Percentiles rank a stretch among this genome's conserved stretches.
These are phyloP conservation scores for Diphasiastrum complanatum DNA, from an alignment of 83 land plant genomes.

Conservation along the genomic window DNA sequence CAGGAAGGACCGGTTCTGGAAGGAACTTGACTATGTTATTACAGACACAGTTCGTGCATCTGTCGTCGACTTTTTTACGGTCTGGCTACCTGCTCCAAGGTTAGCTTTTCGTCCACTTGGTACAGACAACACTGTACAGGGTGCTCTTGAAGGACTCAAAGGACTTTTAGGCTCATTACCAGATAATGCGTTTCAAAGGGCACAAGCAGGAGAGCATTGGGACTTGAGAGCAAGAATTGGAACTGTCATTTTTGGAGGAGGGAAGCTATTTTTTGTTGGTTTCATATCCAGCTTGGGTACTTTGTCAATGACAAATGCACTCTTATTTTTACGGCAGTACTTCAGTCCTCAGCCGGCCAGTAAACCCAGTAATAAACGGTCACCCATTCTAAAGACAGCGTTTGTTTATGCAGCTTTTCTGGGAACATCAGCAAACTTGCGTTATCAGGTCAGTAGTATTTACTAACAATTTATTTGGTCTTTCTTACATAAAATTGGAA, in stretches of 20 bases:
- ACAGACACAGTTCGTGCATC: conserved; percentile 72
- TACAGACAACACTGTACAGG: conserved; percentile 28
- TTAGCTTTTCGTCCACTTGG: conserved; percentile 61
- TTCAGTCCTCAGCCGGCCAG: conserved; percentile 30
- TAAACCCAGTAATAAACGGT: conserved; percentile 34
- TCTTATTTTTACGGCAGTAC: conserved; percentile 36
- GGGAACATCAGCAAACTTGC: conserved; percentile 76
- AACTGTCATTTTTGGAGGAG: conserved; percentile 71
- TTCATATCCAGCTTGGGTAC: conserved; percentile 81
- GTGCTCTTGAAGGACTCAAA: conserved; percentile 43
- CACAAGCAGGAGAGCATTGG: conserved; percentile 56
- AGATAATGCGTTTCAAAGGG: conserved; percentile 92
- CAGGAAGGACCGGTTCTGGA: conserved; percentile 72
- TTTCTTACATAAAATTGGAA: background rate
- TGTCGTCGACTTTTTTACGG: conserved; percentile 90
- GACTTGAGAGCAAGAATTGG: conserved; percentile 57
- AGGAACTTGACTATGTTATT: conserved; percentile 83
- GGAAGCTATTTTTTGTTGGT: conserved; percentile 79
- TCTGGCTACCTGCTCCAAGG: conserved; percentile 98
- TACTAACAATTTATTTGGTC: background rate
- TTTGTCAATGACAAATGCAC: conserved; percentile 57
- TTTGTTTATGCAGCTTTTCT: conserved; percentile 67
- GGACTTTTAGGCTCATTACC: conserved; percentile 74
- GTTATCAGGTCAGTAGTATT: conserved; percentile 51
- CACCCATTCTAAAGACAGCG: conserved; percentile 75